Percentiles rank a stretch among this genome's conserved stretches.
phyloP scores from a whole-genome alignment of 257 asterid species.

The Solanum sitiens region DNA sequence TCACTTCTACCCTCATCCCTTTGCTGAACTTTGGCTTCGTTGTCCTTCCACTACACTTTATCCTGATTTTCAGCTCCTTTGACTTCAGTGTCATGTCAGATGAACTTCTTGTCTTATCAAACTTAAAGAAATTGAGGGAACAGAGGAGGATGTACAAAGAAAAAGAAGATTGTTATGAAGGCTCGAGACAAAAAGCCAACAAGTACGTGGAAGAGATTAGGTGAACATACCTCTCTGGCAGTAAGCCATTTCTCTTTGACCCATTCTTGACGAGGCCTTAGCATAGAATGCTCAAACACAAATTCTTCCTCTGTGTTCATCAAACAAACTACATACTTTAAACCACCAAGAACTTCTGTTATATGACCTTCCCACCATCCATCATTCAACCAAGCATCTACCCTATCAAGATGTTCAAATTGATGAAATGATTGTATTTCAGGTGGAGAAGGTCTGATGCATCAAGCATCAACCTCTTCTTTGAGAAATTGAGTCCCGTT shows the following conservation, averaged over 20 bases:
- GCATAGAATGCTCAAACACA: conserved; percentile 15
- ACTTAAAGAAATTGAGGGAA: not conserved
- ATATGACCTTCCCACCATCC: conserved; percentile 57
- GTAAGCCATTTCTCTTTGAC: conserved; percentile 28
- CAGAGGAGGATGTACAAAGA: not conserved
- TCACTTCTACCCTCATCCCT: conserved; percentile 58
- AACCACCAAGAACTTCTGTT: conserved; percentile 11
- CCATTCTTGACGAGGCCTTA: conserved; percentile 61
- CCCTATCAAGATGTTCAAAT: conserved; percentile 22
- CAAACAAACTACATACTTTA: conserved; percentile 23
- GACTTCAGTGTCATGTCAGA: conserved; percentile 10
- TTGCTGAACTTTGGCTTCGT: conserved; percentile 17
- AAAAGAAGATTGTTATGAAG: not conserved
- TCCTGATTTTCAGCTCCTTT: conserved; percentile 14
- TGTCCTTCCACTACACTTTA: conserved; percentile 13
- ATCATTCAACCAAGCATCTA: conserved; percentile 43
- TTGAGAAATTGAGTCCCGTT: conserved; percentile 24
- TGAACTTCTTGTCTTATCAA: conserved; percentile 19
- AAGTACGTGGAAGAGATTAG: not conserved
- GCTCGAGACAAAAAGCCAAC: not conserved
- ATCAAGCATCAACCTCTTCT: conserved; percentile 30
- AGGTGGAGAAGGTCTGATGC: conserved; percentile 35
- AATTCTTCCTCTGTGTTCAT: conserved; percentile 12
- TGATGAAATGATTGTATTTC: conserved; percentile 16
- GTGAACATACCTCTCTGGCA: conserved; percentile 21